Evolutionary conservation across 371 early-diverging fungal species (phyloP).

Genomic region (Chytridiales sp.): DNA sequence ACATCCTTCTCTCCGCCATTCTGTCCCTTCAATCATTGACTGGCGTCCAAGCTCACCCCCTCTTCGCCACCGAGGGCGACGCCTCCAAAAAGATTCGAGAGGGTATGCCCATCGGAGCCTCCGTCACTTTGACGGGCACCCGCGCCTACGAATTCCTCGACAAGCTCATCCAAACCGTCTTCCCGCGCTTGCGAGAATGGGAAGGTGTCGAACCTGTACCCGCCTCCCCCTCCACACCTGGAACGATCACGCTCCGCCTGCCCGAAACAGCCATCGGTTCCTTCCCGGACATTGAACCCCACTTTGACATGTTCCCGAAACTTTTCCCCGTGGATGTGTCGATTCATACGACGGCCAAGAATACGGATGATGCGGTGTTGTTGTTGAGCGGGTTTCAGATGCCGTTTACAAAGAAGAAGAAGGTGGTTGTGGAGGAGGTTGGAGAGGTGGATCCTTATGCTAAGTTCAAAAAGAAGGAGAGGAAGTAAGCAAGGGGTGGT

Average conservation of each 20-base stretch:
- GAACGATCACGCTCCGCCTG: constrained; percentile 80
- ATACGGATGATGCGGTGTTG: constrained; percentile 78
- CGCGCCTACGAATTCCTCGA: constrained; percentile 93
- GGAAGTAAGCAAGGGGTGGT: constrained; percentile 22
- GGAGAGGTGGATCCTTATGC: constrained; percentile 46
- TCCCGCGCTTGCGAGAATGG: constrained; percentile 94
- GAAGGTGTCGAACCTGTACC: constrained; percentile 64
- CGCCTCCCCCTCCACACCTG: constrained; percentile 32
- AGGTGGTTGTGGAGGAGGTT: constrained; percentile 25
- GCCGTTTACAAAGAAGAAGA: constrained; percentile 65
- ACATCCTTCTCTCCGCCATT: constrained; percentile 79
- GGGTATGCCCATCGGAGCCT: constrained; percentile 86
- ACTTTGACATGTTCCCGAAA: constrained; percentile 87
- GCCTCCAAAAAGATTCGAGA: constrained; percentile 60
- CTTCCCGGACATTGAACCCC: constrained; percentile 95
- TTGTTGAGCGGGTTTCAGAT: constrained; percentile 87
- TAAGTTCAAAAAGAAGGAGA: constrained; percentile 41
- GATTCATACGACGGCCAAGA: constrained; percentile 80
- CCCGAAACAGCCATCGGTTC: constrained; percentile 72
- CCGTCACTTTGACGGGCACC: constrained; percentile 65
- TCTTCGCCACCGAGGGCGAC: constrained; percentile 78
- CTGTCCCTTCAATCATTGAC: constrained; percentile 91
- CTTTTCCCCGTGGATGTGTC: constrained; percentile 85
- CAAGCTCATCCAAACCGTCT: constrained; percentile 87
- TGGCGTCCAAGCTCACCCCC: constrained; percentile 75